Conservation (phyloP, 441 rosid genomes). For the Isatis lusitanica region DNA sequence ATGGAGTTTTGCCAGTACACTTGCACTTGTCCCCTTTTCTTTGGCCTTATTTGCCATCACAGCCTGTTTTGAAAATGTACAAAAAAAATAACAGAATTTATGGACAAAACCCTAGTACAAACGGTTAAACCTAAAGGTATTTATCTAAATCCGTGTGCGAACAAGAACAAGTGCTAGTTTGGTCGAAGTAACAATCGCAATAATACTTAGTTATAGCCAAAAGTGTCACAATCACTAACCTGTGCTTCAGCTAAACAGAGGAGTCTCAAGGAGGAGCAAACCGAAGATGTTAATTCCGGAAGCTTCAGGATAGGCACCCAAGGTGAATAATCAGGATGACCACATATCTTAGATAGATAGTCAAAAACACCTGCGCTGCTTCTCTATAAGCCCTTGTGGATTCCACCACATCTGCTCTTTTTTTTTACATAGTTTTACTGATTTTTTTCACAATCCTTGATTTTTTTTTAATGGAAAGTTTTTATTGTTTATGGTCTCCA, state of each 20-base stretch:
- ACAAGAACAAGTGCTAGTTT: background rate
- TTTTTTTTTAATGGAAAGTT: no score
- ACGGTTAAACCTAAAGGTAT: background rate
- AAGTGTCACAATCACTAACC: background rate
- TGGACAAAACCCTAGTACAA: background rate
- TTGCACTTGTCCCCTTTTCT: conserved; percentile 14
- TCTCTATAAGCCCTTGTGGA: conserved; percentile 3
- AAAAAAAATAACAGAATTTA: background rate
- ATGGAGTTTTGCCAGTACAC: conserved; percentile 11
- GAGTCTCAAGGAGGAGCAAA: conserved; percentile 4
- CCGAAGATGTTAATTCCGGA: background rate
- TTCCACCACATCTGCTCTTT: conserved; percentile 10
- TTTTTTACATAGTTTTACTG: no score
- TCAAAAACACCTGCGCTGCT: conserved; percentile 18
- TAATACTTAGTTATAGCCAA: background rate
- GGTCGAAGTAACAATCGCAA: background rate
- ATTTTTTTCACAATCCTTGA: no score
- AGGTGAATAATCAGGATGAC: background rate
- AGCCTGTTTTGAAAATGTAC: conserved; percentile 1
- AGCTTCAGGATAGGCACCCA: background rate
- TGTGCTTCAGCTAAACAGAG: conserved; percentile 9
- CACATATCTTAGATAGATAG: background rate
- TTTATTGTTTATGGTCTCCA: no score
- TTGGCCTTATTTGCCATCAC: background rate
- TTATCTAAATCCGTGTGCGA: background rate